Base-by-base conservation (phyloP, 129 eudicot species). In the Saposhnikovia divaricata region DNA sequence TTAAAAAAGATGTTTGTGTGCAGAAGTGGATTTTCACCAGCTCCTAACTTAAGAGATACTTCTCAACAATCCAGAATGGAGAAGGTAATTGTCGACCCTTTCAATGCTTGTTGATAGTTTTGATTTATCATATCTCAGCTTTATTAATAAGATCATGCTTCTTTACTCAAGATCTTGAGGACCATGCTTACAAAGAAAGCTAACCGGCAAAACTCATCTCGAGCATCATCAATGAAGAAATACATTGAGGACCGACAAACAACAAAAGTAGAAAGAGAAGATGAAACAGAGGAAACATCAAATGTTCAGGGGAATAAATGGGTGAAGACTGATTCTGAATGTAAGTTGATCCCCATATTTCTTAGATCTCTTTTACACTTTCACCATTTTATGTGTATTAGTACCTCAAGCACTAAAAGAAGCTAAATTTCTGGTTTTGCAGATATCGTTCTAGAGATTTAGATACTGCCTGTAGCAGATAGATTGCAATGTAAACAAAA, bases 11-110 rank as follows among this genome's bases (percentile, higher is more conserved):
- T 94, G 88, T 92, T 92, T 77, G 96, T 87, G 46, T 95, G 98
- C 85, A 83, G 85, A 31, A 86, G 91, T 80, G 96, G 98, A 21
- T 87, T 90, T 77, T 87, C 86, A 6, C 91, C 96, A 18, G 68
- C 89, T 87, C 97, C 98, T 46, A 89, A 87, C 78, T 73, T 95
- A 87, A 83, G 94, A 71, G 96, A 92, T 31, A 86, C 87, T n/a
- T 80, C 92, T 72, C 96, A 86, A 77, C 96, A 95, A 83, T 86
- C 98, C 81, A 90, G 94, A 84, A 95, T 95, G 98, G 98, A 92
- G 86, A 95, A 92, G 96, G 98, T 95, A 85, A 46, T 12, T 61
- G 69, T 61, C 25, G 15, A n/a, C 4, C 31, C 23, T 25, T 59
- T 25, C 6, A 11, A 11, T 61, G 69, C 34, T 61, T 61, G 3